Evolutionary conservation across 2,329 filamentous ascomycete species (phyloP), one percentile per base, ranked within the genome.

Genomic region (Cercospora janseana): DNA sequence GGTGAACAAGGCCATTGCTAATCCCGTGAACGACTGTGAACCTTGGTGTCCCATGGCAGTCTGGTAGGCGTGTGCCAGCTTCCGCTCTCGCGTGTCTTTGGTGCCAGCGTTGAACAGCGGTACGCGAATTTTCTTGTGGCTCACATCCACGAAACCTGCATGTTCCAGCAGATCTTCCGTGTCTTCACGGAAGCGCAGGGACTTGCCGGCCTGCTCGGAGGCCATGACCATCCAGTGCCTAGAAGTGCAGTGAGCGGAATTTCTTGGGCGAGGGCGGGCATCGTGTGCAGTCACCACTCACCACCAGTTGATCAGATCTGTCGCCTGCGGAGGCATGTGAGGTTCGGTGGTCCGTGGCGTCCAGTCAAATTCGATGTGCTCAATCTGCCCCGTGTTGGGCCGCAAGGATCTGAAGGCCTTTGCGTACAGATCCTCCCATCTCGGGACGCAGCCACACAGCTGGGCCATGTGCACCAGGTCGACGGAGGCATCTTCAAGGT

Each of bases 281-380:
- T 7, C 13, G 6, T n/a, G 10, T 21, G 16, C 9, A 10, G 13
- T 7, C 12, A 13, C 18, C 13, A 38, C 34, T 23, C 34, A 71
- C 55, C 85, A 85, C 90, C 90, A 95, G 60, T 80, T 72, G 35
- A 74, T 49, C 31, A 63, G 69, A 12, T 92, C 72, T 21, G 77
- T 73, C 6, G 84, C 81, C 28, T 80, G 71, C 3, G 70, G 58
- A 8, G 79, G 52, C 15, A 60, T 75, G 10, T 52, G 24, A 7
- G 87, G 70, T 1, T 81, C 80, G 27, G 78, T 77, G 60, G 87
- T 82, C 44, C 81, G 81, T 13, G 89, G 88, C 40, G 79, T 75
- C 69, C 87, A 87, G 69, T 97, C 89, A 47, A 97, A 86, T 67
- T 97, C 92, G 40, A 95, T 81, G 60, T 95, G 89, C 69, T 97